Base-by-base conservation (phyloP, 192 early-diverging fungal genomes). In the Backusella tarrabulga region DNA sequence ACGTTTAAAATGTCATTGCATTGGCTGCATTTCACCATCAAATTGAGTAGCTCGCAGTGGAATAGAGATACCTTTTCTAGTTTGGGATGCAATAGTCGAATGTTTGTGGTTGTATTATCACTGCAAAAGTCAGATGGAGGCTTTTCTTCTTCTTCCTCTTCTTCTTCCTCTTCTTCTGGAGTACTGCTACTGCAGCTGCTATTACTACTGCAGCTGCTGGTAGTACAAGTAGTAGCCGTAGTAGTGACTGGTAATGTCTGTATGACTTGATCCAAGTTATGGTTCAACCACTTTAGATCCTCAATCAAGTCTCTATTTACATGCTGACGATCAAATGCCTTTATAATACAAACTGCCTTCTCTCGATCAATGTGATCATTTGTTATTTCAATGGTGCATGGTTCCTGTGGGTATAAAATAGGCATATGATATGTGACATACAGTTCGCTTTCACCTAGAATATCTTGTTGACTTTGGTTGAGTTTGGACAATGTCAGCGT, bases 11-110 rank as follows among this genome's bases (percentile, higher is more conserved):
- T 79, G 52, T 81, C 72, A 76, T 93, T 95, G 87, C 96, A 97
- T 1, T 93, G 87, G 29, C 69, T 81, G 76, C 96, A 97, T 15
- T 89, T 88, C 11, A 95, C 89, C 2, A 88, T 68, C 8, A 96
- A 54, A 46, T 84, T 87, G 6, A 96, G 88, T 4, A 85, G 84
- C 2, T 81, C 81, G 81, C 92, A 93, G 68, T 90, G 83, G 6
- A 94, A 75, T 7, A 96, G 76, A 0, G 92, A 85, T 32, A 97
- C 88, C 72, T 89, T 88, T 23, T 86, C 85, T 19, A 96, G 71
- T 3, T 84, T 68, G 0, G 88, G 77, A 17, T 89, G 79, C 0
- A 88, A 86, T 52, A 97, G 83, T 3, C 92, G 86, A 67, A 96
- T 89, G 63, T 92, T 88, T 8, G 88, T 29, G 23, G 26, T 12